Conservation (phyloP, 2,329 filamentous ascomycete species). For the Madurella fahalii region DNA sequence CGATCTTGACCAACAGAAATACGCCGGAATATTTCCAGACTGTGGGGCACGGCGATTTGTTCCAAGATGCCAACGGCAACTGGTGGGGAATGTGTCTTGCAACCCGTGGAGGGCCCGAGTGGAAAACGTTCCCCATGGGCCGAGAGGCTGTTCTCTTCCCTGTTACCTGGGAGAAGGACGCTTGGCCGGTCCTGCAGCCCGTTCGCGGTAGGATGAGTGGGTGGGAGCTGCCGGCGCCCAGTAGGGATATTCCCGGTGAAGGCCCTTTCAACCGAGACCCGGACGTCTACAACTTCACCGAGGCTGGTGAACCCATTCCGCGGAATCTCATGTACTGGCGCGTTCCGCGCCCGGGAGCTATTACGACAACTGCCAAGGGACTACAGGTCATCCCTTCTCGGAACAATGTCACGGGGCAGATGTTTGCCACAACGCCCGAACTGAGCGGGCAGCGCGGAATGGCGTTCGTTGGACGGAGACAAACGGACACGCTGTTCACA, state of each 20-base stretch:
- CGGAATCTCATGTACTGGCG: conserved; percentile 33
- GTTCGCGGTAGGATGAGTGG: conserved; percentile 44
- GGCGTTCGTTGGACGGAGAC: conserved; percentile 30
- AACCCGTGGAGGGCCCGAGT: conserved; percentile 41
- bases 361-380: conserved; percentile 23
- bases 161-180: conserved; percentile 44
- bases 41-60: conserved; percentile 43
- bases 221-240: conserved; percentile 35
- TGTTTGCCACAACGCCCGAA: conserved; percentile 7
- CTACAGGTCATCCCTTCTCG: conserved; percentile 28
- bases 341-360: conserved; percentile 26
- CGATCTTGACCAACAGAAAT: conserved; percentile 40
- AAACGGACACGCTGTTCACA: conserved; percentile 32
- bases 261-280: conserved; percentile 41
- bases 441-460: conserved; percentile 25
- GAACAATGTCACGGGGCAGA: conserved; percentile 5
- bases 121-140: conserved; percentile 47
- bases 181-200: conserved; percentile 44
- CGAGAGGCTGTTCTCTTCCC: conserved; percentile 49
- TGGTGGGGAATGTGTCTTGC: conserved; percentile 52
- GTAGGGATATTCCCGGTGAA: conserved; percentile 34
- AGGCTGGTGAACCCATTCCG: conserved; percentile 22
- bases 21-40: conserved; percentile 40
- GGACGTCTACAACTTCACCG: conserved; percentile 44
- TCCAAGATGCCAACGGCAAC: conserved; percentile 40